Conservation (phyloP, 129 eudicot genomes). For the Pulicaria dysenterica region DNA sequence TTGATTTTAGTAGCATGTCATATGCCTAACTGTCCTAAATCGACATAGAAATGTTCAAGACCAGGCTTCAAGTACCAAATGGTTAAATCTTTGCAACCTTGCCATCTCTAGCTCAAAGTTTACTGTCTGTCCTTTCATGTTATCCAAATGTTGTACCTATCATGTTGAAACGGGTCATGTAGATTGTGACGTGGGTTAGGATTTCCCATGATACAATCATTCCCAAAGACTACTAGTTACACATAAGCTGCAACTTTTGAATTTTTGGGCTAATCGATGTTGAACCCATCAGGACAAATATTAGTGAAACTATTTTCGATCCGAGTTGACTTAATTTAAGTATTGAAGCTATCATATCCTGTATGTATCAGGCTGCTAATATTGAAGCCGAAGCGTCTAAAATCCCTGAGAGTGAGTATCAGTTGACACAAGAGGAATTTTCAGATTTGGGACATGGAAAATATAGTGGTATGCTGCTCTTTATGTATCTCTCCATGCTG, state of each 20-base stretch:
- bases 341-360: slow-evolving; percentile 16
- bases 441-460: slow-evolving; percentile 53
- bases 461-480: slow-evolving; percentile 49
- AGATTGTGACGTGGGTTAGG: background rate
- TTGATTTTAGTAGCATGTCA: slow-evolving; percentile 24
- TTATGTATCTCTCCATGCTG: slow-evolving; percentile 4
- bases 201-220: background rate
- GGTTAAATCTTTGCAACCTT: slow-evolving; percentile 9
- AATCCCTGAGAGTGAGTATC: slow-evolving; percentile 55
- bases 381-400: slow-evolving; percentile 66
- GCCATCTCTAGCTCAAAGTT: background rate
- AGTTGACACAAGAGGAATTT: slow-evolving; percentile 47
- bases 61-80: slow-evolving; percentile 20
- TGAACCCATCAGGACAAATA: background rate
- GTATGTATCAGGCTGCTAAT: slow-evolving; percentile 64
- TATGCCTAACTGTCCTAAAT: slow-evolving; percentile 11
- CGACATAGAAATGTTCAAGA: slow-evolving; percentile 15
- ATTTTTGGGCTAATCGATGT: slow-evolving; percentile 3
- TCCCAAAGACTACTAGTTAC: background rate
- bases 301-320: background rate
- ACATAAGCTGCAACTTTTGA: background rate
- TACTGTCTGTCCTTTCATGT: slow-evolving; percentile 10
- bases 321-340: background rate
- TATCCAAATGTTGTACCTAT: background rate
- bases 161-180: slow-evolving; percentile 1